Evolutionary conservation across 2,329 filamentous ascomycete genomes (phyloP), one percentile per base, ranked within the genome.

Genomic region (Fusarium bulbicola): DNA sequence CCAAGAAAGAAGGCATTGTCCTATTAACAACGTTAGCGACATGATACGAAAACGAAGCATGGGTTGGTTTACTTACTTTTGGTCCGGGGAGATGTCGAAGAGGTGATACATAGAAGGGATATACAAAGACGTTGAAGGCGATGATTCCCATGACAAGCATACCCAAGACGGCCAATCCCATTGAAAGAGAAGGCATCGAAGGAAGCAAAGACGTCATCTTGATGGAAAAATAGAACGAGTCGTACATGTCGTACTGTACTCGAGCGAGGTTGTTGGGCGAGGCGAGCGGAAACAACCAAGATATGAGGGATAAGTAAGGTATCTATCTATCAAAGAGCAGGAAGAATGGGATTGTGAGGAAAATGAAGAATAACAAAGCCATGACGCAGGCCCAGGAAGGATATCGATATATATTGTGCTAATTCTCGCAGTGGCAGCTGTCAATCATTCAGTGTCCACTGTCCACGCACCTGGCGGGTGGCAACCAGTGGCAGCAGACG

Each of bases 11-110:
- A 78, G 45, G 79, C 73, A 40, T 83, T 79, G 56, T 84, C 78
- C 83, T 85, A 32, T 40, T n/a, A n/a, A n/a, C 14, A 7, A 16
- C 10, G 26, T 73, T 60, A 73, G 60, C 24, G 54, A 39, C 5
- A 36, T 15, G 21, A 20, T 39, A 20, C 16, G 6, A 39, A 43
- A 34, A n/a, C 4, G 24, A 43, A 6, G 15, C 15, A 34, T 16
- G 14, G 21, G 18, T 7, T 13, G 7, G 18, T 15, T 26, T 45
- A 32, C 72, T 14, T 71, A 85, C 84, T 75, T 80, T 82, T 21
- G 85, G 85, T 1, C 84, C 84, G 0, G 85, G 85, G 4, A 87
- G 71, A 56, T 84, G 76, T 20, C 84, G 80, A n/a, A 86, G 76
- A 1, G 84, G 82, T 1, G 85, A 87, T 50, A 85, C 63, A 61